A percentile compares a stretch with the other conserved stretches of the same genome.
phyloP scores from a whole-genome alignment of 345 rosid genomes.

The Boechera divaricarpa region DNA sequence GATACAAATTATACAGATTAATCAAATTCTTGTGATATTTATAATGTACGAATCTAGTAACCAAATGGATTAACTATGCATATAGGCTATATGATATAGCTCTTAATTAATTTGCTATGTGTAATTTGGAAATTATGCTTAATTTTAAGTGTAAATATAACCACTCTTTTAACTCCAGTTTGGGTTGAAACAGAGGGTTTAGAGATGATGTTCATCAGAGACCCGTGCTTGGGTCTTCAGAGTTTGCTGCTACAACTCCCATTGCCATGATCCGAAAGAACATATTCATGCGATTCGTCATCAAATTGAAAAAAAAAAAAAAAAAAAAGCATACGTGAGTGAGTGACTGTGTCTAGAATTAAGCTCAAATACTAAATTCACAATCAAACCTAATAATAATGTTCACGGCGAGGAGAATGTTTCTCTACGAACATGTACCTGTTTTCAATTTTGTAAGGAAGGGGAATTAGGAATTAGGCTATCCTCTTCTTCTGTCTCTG shows the following conservation, averaged over 20 bases:
- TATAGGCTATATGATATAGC: too few relatives aligned
- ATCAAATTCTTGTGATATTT: too few relatives aligned
- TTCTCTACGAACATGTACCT: too few relatives aligned
- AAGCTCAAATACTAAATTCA: too few relatives aligned
- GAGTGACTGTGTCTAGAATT: constrained; percentile 73
- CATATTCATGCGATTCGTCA: neutral
- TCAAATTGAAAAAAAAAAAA: neutral
- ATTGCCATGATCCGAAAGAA: too few relatives aligned
- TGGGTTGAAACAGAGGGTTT: constrained; percentile 10
- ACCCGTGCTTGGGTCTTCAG: constrained; percentile 71
- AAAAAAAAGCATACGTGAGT: constrained; percentile 53
- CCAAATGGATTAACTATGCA: too few relatives aligned
- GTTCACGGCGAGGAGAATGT: too few relatives aligned
- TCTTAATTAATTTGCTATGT: neutral
- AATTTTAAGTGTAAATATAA: neutral
- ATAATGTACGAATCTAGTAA: too few relatives aligned
- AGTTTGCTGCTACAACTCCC: constrained; percentile 66
- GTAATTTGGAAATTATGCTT: neutral
- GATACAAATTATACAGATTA: too few relatives aligned
- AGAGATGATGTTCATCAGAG: constrained; percentile 35
- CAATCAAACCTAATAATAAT: neutral
- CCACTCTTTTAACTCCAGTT: neutral
- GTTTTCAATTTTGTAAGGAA: neutral
- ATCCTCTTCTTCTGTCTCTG: neutral
- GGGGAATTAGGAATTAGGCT: neutral